Evolutionary conservation across 108 stramenopile genomes (phyloP).

Genomic region (Schizochytrium sp.): DNA sequence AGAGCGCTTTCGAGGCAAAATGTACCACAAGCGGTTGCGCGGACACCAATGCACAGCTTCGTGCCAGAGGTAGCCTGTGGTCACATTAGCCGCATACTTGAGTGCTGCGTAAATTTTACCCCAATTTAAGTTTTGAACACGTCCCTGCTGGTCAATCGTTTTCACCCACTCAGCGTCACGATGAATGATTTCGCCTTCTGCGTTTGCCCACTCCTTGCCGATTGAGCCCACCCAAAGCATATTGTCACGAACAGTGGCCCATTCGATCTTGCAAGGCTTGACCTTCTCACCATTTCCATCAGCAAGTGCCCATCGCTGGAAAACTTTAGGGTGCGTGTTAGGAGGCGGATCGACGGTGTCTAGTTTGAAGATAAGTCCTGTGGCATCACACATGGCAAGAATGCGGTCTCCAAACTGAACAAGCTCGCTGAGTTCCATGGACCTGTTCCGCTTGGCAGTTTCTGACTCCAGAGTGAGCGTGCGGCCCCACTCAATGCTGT

Average conservation of each 20-base stretch:
- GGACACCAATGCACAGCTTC: constrained; percentile 61
- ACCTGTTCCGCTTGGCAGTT: constrained; percentile 45
- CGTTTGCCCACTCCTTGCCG: constrained; percentile 18
- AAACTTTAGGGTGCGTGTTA: constrained; percentile 17
- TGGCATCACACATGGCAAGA: constrained; percentile 61
- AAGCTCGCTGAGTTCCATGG: constrained; percentile 65
- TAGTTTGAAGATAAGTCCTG: constrained; percentile 65
- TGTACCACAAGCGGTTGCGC: constrained; percentile 49
- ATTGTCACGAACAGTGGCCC: constrained; percentile 61
- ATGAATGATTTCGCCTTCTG: neutral
- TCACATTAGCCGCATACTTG: neutral
- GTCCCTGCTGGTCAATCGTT: constrained; percentile 48
- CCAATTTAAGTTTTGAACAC: constrained; percentile 60
- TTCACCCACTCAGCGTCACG: constrained; percentile 64
- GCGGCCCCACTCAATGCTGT: neutral
- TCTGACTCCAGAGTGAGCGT: constrained; percentile 39
- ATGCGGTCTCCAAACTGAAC: constrained; percentile 44
- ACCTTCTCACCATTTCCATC: constrained; percentile 63
- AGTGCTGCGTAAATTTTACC: constrained; percentile 47
- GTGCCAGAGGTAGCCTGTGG: constrained; percentile 62
- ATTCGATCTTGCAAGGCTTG: constrained; percentile 61
- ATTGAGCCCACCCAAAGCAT: constrained; percentile 60
- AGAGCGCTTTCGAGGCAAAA: constrained; percentile 54
- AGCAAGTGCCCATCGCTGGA: constrained; percentile 62
- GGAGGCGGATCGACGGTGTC: constrained; percentile 7